Evolutionary conservation across 495 filamentous ascomycete genomes (phyloP).

Genomic region (Staphylotrichum longicolle): DNA sequence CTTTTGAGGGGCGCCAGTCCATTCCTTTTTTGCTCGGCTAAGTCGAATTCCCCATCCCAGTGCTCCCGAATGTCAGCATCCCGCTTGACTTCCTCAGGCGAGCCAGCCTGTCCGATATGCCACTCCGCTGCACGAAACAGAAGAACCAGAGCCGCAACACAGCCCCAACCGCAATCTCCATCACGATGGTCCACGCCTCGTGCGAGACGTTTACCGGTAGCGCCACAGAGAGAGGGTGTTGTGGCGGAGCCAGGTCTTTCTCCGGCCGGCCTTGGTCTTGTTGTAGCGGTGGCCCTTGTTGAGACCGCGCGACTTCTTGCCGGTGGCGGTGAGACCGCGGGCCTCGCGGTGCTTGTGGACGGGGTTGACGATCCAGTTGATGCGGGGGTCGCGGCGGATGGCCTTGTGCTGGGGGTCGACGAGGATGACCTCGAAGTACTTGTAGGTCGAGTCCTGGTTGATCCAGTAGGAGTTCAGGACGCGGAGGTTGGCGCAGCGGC

Average conservation of each 20-base stretch:
- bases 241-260: slow-evolving; percentile 99
- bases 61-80: slow-evolving; percentile 23
- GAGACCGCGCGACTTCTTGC: slow-evolving; percentile 98
- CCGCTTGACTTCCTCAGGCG: slow-evolving; percentile 17
- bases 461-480: slow-evolving; percentile 99
- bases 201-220: slow-evolving; percentile 57
- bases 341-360: slow-evolving; percentile 99
- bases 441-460: slow-evolving; percentile 99
- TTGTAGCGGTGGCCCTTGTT: slow-evolving; percentile 98
- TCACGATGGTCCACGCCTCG: slow-evolving; percentile 15
- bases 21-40: slow-evolving; percentile 32
- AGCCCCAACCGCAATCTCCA: slow-evolving; percentile 9
- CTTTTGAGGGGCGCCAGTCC: slow-evolving; percentile 23
- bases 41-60: slow-evolving; percentile 23
- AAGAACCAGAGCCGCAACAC: slow-evolving; percentile 31
- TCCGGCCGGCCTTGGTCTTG: slow-evolving; percentile 90
- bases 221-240: slow-evolving; percentile 96
- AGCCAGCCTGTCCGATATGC: slow-evolving; percentile 23
- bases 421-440: slow-evolving; percentile 99
- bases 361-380: slow-evolving; percentile 99
- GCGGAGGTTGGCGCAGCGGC: slow-evolving; percentile 95
- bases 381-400: slow-evolving; percentile 96
- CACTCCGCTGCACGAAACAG: slow-evolving; percentile 24
- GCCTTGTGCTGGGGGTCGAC: slow-evolving; percentile 99
- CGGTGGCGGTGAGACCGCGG: slow-evolving; percentile 93